Percentiles rank a stretch among this genome's conserved stretches.
Conservation (phyloP, 2,329 filamentous ascomycete species). For the Penicillium sp. region DNA sequence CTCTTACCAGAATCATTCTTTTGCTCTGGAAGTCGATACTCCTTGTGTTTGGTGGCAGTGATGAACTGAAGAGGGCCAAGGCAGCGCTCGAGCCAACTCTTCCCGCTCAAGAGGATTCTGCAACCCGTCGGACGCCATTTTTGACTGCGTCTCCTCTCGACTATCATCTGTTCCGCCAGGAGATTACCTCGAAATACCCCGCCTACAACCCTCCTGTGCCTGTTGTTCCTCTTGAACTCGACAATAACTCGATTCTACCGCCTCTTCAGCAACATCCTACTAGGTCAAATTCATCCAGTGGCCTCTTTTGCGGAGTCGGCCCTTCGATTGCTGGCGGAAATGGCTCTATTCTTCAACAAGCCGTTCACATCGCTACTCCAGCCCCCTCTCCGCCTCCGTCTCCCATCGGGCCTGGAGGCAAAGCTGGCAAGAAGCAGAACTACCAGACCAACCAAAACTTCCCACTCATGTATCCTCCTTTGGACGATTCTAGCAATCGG, state of each 20-base stretch:
- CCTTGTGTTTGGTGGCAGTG: constrained; percentile 74
- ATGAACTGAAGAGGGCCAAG: constrained; percentile 70
- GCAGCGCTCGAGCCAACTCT: constrained; percentile 55
- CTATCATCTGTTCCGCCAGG: constrained; percentile 92
- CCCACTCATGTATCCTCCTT: constrained; percentile 91
- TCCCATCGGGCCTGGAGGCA: constrained; percentile 74
- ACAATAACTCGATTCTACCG: constrained; percentile 85
- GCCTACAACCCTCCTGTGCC: constrained; percentile 87
- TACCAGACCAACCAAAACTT: constrained; percentile 99
- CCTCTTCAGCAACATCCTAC: constrained; percentile 72
- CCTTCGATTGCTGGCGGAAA: constrained; percentile 44
- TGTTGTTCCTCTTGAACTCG: constrained; percentile 76
- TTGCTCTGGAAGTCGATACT: constrained; percentile 90
- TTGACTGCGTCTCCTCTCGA: constrained; percentile 93
- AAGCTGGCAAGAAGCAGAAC: constrained; percentile 96
- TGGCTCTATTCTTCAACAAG: constrained; percentile 82
- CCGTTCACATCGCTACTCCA: constrained; percentile 97
- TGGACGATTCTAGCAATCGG: constrained; percentile 83
- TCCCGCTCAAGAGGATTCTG: constrained; percentile 44
- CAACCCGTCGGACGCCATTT: constrained; percentile 62
- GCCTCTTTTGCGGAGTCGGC: constrained; percentile 56
- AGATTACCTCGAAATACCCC: constrained; percentile 96
- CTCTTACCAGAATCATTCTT: constrained; percentile 67
- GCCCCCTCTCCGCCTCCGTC: constrained; percentile 93
- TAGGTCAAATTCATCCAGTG: constrained; percentile 56